These are phyloP conservation scores for Lentinula lateritia DNA, from an alignment of 768 basidiomycete species.

Conservation along the genomic window DNA sequence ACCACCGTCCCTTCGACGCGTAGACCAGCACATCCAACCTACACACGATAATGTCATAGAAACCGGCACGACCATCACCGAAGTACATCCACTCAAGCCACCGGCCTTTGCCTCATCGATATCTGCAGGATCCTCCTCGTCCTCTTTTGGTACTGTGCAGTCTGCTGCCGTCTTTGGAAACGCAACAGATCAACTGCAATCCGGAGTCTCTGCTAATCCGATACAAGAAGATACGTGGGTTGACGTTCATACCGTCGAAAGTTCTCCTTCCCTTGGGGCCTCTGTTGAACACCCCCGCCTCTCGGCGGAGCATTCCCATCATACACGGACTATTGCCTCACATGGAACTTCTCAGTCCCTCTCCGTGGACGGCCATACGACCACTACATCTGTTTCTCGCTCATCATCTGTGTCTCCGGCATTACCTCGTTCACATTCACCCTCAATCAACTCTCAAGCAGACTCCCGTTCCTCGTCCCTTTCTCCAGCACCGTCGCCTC, in stretches of 20 bases:
- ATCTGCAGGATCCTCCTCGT: conserved; percentile 10
- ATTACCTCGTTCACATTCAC: conserved; percentile 5
- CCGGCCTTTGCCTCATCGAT: neutral
- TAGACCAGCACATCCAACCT: conserved; percentile 1
- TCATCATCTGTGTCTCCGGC: conserved; percentile 13
- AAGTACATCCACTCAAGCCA: conserved; percentile 5
- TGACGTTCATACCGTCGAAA: neutral
- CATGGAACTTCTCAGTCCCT: conserved; percentile 13
- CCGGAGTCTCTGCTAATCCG: neutral
- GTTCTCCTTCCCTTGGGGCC: neutral
- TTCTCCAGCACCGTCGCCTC: conserved; percentile 20
- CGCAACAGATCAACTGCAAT: neutral
- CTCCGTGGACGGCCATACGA: neutral
- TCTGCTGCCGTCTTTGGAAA: conserved; percentile 15
- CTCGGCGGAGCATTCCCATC: conserved; percentile 13
- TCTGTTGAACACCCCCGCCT: conserved; percentile 5
- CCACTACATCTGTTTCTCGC: conserved; percentile 9
- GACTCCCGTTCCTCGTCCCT: neutral
- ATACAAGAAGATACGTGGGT: conserved; percentile 5
- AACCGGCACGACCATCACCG: neutral
- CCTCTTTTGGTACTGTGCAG: conserved; percentile 20
- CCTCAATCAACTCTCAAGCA: neutral
- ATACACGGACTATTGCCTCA: conserved; percentile 2
- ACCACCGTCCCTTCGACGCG: conserved; percentile 1
- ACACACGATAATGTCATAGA: neutral